Evolutionary conservation across 768 basidiomycete genomes (phyloP).

Genomic region (Podaxis sp.): DNA sequence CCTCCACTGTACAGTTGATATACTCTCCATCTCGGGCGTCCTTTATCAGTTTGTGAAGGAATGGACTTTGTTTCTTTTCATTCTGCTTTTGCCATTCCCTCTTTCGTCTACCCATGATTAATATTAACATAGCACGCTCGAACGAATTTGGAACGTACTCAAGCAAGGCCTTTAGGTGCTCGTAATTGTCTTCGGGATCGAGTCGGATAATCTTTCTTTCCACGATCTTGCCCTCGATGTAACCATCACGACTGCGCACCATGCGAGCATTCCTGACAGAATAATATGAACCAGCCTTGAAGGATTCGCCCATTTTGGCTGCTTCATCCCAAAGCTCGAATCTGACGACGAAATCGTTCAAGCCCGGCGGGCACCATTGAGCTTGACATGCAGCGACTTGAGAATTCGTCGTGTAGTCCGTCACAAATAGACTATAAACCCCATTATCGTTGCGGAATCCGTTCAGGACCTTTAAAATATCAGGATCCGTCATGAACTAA

Average conservation of each 20-base stretch:
- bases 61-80: constrained; percentile 26
- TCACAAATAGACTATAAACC: constrained; percentile 54
- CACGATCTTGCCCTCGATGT: constrained; percentile 51
- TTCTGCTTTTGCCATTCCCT: constrained; percentile 36
- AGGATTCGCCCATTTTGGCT: constrained; percentile 33
- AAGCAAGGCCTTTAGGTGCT: constrained; percentile 46
- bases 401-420: constrained; percentile 58
- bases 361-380: constrained; percentile 44
- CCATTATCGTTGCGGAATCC: constrained; percentile 35
- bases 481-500: background rate
- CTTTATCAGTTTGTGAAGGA: constrained; percentile 44
- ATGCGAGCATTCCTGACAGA: constrained; percentile 52
- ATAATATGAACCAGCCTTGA: constrained; percentile 52
- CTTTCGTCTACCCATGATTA: constrained; percentile 5
- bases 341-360: constrained; percentile 47
- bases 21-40: constrained; percentile 41
- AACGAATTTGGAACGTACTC: constrained; percentile 37
- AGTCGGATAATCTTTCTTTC: constrained; percentile 44
- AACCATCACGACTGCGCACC: constrained; percentile 32
- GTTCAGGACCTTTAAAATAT: constrained; percentile 43
- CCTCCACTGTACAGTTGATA: constrained; percentile 61
- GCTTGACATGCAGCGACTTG: constrained; percentile 30
- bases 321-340: constrained; percentile 63
- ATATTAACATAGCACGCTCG: background rate
- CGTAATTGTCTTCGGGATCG: constrained; percentile 35